phyloP scores from a whole-genome alignment of 1,284 basidiomycete genomes.

The Ceratobasidium sp. region DNA sequence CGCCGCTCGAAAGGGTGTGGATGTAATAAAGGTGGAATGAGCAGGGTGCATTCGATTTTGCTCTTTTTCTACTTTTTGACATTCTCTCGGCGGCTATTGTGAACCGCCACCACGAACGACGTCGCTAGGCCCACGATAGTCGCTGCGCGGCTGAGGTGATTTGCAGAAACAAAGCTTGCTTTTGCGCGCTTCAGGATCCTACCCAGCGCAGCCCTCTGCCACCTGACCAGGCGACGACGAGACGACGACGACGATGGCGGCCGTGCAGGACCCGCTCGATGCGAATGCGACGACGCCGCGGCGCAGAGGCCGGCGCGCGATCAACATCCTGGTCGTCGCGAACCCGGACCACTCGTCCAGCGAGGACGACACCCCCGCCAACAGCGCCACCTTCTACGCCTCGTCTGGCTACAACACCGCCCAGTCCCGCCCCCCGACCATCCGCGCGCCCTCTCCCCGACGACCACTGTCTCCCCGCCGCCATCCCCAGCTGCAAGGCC shows the following conservation, averaged over 20 bases:
- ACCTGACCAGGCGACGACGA: conserved; percentile 12
- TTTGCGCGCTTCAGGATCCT: conserved; percentile 10
- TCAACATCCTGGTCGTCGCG: conserved; percentile 30
- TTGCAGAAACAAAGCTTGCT: conserved; percentile 1
- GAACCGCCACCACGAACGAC: background rate
- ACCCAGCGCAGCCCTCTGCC: conserved; percentile 17
- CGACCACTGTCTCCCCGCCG: background rate
- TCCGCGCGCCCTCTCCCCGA: conserved; percentile 11
- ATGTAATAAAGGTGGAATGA: background rate
- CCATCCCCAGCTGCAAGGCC: background rate
- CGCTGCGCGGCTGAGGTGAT: conserved; percentile 4
- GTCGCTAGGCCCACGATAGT: conserved; percentile 3
- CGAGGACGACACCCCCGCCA: conserved; percentile 31
- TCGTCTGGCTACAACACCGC: background rate
- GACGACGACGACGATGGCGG: conserved; percentile 30
- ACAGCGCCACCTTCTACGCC: conserved; percentile 13
- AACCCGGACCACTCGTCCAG: conserved; percentile 28
- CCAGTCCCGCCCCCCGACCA: conserved; percentile 4
- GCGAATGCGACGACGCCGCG: conserved; percentile 30
- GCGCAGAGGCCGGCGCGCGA: conserved; percentile 15
- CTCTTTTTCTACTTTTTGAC: background rate
- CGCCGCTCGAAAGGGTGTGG: too few relatives aligned
- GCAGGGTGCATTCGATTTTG: background rate
- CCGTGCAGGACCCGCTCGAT: conserved; percentile 23
- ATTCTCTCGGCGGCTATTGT: background rate